Percentiles rank a stretch among this genome's conserved stretches.
phyloP scores from a whole-genome alignment of 139 green algal genomes.

The Chlorella sorokiniana region DNA sequence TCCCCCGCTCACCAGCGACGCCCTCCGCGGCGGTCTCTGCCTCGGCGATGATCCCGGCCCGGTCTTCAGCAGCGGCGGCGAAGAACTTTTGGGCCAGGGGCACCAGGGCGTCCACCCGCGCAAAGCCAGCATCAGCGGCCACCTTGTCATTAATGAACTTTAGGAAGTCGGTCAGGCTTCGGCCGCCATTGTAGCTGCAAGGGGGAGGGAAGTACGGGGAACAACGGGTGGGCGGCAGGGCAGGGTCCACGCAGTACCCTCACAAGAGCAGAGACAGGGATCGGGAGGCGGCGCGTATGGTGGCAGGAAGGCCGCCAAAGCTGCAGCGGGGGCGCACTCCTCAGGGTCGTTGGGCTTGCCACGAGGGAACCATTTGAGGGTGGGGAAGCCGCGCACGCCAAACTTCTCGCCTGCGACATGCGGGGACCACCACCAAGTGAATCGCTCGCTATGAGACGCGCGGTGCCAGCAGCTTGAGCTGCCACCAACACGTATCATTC shows the following conservation, averaged over 20 bases:
- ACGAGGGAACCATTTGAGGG: constrained; percentile 66
- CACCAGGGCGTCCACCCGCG: constrained; percentile 55
- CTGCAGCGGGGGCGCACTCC: constrained; percentile 1
- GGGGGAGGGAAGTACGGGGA: no score
- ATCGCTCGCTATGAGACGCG: not conserved
- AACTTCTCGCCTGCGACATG: constrained; percentile 53
- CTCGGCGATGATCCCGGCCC: constrained; percentile 4
- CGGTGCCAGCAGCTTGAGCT: no score
- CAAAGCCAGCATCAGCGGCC: constrained; percentile 67
- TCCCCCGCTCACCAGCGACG: constrained; percentile 5
- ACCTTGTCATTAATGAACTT: constrained; percentile 76
- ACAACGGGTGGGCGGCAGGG: not conserved
- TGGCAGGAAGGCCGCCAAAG: not conserved
- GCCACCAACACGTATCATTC: no score
- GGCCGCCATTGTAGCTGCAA: constrained; percentile 73
- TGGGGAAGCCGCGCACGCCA: constrained; percentile 84
- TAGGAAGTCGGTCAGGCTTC: constrained; percentile 67
- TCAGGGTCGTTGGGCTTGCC: constrained; percentile 15
- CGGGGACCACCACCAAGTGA: not conserved
- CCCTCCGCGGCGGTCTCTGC: constrained; percentile 22
- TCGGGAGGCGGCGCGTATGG: not conserved
- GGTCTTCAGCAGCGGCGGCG: constrained; percentile 9
- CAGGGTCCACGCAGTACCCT: not conserved
- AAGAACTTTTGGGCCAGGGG: constrained; percentile 32
- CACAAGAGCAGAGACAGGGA: no score